Conservation (phyloP, 139 green algal genomes). For the Tetradesmus lagerheimii region DNA sequence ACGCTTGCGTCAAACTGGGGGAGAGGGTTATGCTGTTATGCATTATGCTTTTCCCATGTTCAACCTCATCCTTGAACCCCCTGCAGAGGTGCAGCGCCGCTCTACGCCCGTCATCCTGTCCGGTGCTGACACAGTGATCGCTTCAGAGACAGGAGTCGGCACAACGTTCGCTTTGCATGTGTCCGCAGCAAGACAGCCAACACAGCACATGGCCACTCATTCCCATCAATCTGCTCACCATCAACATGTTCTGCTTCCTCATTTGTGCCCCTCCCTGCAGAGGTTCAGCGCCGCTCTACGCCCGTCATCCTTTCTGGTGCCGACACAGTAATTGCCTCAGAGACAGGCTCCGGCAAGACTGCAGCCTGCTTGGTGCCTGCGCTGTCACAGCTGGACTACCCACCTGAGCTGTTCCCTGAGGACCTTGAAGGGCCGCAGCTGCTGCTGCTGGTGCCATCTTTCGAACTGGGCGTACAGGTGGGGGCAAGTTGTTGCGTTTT, state of each 20-base stretch:
- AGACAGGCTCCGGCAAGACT: conserved; percentile 89
- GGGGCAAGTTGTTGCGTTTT: background rate
- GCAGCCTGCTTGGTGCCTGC: conserved; percentile 82
- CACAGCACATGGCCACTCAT: no score
- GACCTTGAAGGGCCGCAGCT: conserved; percentile 81
- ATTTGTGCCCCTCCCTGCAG: conserved; percentile 52
- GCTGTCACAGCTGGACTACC: conserved; percentile 76
- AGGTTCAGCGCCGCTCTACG: conserved; percentile 78
- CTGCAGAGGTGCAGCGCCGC: conserved; percentile 82
- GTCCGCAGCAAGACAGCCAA: no score
- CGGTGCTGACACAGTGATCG: conserved; percentile 73
- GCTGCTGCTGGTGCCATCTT: conserved; percentile 87
- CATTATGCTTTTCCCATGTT: no score
- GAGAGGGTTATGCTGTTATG: no score
- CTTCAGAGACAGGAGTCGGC: conserved; percentile 78
- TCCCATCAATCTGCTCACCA: background rate
- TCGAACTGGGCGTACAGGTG: conserved; percentile 92
- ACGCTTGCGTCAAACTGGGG: no score
- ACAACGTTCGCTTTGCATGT: conserved; percentile 89
- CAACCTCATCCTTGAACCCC: no score
- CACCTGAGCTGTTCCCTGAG: conserved; percentile 76
- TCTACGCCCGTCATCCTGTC: conserved; percentile 65
- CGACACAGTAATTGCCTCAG: conserved; percentile 74
- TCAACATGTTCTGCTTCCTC: background rate
- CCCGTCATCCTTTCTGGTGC: conserved; percentile 66